phyloP scores from a whole-genome alignment of 2,329 filamentous ascomycete species.

The Neonectria sp. region DNA sequence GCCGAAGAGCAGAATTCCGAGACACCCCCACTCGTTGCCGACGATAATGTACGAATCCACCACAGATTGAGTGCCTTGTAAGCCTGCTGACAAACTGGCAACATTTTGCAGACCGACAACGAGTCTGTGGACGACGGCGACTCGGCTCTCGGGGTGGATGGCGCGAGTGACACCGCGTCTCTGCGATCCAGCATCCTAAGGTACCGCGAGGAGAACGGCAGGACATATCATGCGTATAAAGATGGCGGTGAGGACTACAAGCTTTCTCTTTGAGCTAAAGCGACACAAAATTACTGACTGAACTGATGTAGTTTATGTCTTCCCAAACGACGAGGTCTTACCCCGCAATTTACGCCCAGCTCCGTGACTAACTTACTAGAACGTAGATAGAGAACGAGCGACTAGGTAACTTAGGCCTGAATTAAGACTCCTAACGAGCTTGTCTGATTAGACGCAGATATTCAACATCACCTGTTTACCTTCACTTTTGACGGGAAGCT shows the following conservation, averaged over 20 bases:
- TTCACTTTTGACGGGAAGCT: constrained; percentile 31
- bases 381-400: constrained; percentile 31
- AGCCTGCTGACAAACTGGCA: not conserved
- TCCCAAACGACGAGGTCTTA: constrained; percentile 36
- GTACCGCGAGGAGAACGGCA: constrained; percentile 28
- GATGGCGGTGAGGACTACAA: constrained; percentile 12
- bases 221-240: constrained; percentile 23
- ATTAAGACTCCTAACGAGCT: not conserved
- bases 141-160: constrained; percentile 21
- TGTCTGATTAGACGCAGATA: constrained; percentile 9
- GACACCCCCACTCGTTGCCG: not conserved
- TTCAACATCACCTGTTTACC: constrained; percentile 34
- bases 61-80: not conserved
- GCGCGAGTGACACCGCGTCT: constrained; percentile 17
- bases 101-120: constrained; percentile 2
- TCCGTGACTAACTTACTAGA: not conserved
- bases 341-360: not conserved
- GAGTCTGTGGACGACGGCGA: constrained; percentile 23
- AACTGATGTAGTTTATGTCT: constrained; percentile 25
- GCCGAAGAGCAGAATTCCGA: not conserved
- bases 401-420: constrained; percentile 10
- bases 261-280: not conserved
- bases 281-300: not conserved
- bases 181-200: constrained; percentile 26
- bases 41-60: not conserved